Conservation (phyloP, 441 rosid genomes). For the Macaranga tanarius region DNA sequence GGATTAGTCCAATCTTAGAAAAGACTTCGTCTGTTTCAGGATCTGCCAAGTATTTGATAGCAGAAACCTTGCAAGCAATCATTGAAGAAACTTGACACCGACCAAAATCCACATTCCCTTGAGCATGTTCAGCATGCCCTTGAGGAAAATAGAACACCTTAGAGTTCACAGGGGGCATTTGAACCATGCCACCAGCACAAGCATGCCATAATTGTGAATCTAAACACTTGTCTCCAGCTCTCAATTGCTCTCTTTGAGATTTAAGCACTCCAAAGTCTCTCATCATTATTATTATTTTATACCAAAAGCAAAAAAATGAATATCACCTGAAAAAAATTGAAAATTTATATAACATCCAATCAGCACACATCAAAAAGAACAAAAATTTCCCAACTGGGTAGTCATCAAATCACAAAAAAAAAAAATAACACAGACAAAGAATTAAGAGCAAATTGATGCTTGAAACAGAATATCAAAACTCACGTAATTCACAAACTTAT, state of each 20-base stretch:
- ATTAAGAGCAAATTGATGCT: not conserved
- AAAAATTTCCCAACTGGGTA: not conserved
- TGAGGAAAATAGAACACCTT: conserved; percentile 90
- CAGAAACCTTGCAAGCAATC: conserved; percentile 63
- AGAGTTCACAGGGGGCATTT: conserved; percentile 74
- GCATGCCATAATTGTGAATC: conserved; percentile 99
- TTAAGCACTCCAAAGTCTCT: conserved; percentile 49
- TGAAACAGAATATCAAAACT: not conserved
- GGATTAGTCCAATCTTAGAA: conserved; percentile 62
- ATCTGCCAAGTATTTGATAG: conserved; percentile 80
- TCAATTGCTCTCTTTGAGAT: conserved; percentile 38
- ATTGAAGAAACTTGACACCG: conserved; percentile 47
- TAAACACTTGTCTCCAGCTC: conserved; percentile 57
- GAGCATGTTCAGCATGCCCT: conserved; percentile 92
- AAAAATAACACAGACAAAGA: not conserved
- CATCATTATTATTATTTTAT: conserved; percentile 35
- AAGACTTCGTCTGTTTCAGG: conserved; percentile 86
- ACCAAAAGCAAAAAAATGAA: conserved; percentile 1
- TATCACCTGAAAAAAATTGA: conserved; percentile 4
- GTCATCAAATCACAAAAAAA: not conserved
- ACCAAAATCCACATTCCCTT: conserved; percentile 58
- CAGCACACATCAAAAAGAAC: not conserved
- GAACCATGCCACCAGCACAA: conserved; percentile 96
- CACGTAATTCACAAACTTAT: not conserved
- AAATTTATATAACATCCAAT: not conserved